phyloP scores from a whole-genome alignment of 164 flowering plant species.

The Akebia trifoliata region DNA sequence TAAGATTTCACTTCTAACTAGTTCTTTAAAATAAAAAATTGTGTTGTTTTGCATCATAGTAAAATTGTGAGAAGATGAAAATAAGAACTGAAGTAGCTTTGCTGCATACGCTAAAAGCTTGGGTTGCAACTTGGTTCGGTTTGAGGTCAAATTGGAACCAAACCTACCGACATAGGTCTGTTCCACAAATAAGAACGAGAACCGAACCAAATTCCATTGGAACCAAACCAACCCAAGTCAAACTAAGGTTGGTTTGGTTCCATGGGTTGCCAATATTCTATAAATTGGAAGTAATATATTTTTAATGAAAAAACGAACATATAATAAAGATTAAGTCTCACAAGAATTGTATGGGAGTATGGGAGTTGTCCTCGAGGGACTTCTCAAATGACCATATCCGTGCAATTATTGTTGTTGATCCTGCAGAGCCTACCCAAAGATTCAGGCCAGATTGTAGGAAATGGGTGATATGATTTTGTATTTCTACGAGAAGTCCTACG shows the following conservation, averaged over 20 bases:
- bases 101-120: neutral
- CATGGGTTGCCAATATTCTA: too few relatives aligned
- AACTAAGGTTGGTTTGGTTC: too few relatives aligned
- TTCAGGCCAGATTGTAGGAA: conserved; percentile 16
- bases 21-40: conserved; percentile 3
- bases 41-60: conserved; percentile 24
- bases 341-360: neutral
- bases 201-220: too few relatives aligned
- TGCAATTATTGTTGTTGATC: conserved; percentile 16
- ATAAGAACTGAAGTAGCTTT: neutral
- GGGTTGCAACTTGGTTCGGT: too few relatives aligned
- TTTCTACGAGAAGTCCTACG: conserved; percentile 15
- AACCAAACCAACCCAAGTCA: too few relatives aligned
- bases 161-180: too few relatives aligned
- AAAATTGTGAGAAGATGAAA: conserved; percentile 1
- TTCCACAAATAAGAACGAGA: too few relatives aligned
- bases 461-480: conserved; percentile 19
- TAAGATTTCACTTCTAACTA: conserved; percentile 5
- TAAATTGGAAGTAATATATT: too few relatives aligned
- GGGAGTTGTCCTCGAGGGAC: neutral
- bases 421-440: conserved; percentile 20
- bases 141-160: too few relatives aligned
- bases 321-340: too few relatives aligned
- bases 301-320: too few relatives aligned
- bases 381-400: conserved; percentile 8